Evolutionary conservation across 176 grass and related monocot species (phyloP), one percentile per base, ranked within the genome.

Genomic region (Panicum miliaceum): DNA sequence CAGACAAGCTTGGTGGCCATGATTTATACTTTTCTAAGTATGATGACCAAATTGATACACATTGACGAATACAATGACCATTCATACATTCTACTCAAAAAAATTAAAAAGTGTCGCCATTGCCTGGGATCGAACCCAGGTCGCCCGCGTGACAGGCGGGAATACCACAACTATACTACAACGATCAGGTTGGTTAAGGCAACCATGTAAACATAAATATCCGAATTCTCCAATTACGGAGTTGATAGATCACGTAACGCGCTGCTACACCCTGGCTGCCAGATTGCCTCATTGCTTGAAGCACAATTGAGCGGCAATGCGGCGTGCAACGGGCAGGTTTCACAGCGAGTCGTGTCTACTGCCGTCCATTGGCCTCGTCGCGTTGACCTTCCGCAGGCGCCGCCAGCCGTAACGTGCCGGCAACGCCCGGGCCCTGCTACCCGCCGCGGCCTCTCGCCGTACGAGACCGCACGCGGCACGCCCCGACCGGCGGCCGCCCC

Each of bases 91-190:
- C 2, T 32, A 32, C 29, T 1, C 41, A 47, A 12, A 48, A 48
- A 48, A 11, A 11, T 12, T 3, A 13, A 26, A 36, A 14, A 0
- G 1, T 1, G 3, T 32, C 91, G 82, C 89, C 89, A 84, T 89
- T 97, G 89, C 89, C 91, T 91, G 94, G 91, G 89, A 97, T 97
- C 89, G 87, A 97, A 97, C 91, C 91, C 91, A 82, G 87, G 89
- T 94, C 87, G 22, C 85, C 85, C 87, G 91, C 94, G 85, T 94
- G 94, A 97, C 91, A 93, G 91, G 87, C 94, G 87, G 87, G 85
- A 87, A 94, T 94, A 97, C 94, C 71, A 94, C 94, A 89, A 92
- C 91, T 92, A 92, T 88, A 90, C 91, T 97, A 94, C 94, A 92
- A 97, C 87, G 94, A 94, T 89, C 69, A 51, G 0, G 75, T 1